Evolutionary conservation across 768 basidiomycete species (phyloP).

Genomic region (Xerocomus brunneocitrinus): DNA sequence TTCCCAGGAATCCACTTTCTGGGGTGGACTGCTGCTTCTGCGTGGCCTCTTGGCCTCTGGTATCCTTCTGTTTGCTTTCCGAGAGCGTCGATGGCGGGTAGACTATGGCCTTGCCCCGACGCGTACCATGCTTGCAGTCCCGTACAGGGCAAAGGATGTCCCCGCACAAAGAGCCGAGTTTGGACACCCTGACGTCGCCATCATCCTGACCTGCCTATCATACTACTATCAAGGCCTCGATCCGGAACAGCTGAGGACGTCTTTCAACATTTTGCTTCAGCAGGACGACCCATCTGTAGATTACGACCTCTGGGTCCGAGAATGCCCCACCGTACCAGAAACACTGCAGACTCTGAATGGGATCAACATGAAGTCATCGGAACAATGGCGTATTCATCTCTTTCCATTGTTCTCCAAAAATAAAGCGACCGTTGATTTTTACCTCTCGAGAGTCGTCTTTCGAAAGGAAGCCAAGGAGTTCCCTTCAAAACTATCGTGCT

Average conservation of each 20-base stretch:
- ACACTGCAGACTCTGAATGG: conserved; percentile 8
- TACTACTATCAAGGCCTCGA: conserved; percentile 25
- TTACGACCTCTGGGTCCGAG: conserved; percentile 20
- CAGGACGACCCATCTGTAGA: conserved; percentile 17
- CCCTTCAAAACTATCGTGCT: not conserved
- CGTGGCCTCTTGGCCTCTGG: too few relatives aligned
- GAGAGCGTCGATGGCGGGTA: too few relatives aligned
- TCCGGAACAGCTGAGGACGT: conserved; percentile 10
- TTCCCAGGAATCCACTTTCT: too few relatives aligned
- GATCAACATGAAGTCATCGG: conserved; percentile 21
- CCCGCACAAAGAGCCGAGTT: too few relatives aligned
- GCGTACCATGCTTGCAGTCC: too few relatives aligned
- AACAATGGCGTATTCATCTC: conserved; percentile 8
- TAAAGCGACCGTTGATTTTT: conserved; percentile 22
- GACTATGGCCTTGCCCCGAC: too few relatives aligned
- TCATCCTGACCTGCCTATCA: too few relatives aligned
- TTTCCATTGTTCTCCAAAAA: conserved; percentile 14
- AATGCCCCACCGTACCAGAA: conserved; percentile 12
- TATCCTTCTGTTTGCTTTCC: too few relatives aligned
- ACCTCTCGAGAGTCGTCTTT: conserved; percentile 21
- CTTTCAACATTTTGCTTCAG: conserved; percentile 15
- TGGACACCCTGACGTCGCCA: too few relatives aligned
- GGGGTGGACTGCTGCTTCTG: too few relatives aligned
- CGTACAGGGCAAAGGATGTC: too few relatives aligned
- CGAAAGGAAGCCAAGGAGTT: conserved; percentile 23